A percentile compares a stretch with the other conserved stretches of the same genome.
Evolutionary conservation across 1,139 yeast genomes (phyloP).

Genomic region (Meyerozyma carpophila): DNA sequence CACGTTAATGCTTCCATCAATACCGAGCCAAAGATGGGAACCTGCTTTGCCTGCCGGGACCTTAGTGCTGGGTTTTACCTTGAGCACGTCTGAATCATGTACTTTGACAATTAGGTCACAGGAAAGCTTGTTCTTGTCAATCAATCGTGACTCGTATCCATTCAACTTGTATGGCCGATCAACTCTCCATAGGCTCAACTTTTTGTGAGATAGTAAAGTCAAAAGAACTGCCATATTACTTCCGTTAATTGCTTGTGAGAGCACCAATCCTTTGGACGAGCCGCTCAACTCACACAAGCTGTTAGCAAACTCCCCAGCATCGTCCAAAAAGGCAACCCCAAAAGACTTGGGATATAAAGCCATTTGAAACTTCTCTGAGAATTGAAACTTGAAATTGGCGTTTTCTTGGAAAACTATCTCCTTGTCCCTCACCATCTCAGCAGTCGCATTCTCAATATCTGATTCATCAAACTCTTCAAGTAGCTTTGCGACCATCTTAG

Average conservation of each 20-base stretch:
- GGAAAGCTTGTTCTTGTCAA: conserved; percentile 57
- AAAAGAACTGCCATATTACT: conserved; percentile 54
- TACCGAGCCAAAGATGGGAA: conserved; percentile 67
- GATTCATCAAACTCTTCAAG: conserved; percentile 40
- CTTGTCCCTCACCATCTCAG: conserved; percentile 47
- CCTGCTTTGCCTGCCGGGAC: conserved; percentile 62
- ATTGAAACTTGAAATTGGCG: conserved; percentile 43
- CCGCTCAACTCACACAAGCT: conserved; percentile 31
- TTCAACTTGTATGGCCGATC: conserved; percentile 46
- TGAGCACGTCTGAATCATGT: conserved; percentile 5
- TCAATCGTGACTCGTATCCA: conserved; percentile 58
- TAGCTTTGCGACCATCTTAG: conserved; percentile 36
- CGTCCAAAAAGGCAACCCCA: conserved; percentile 32
- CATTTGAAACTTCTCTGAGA: conserved; percentile 53
- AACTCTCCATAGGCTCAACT: conserved; percentile 42
- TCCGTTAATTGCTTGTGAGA: conserved; percentile 55
- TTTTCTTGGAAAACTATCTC: conserved; percentile 46
- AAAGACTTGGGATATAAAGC: conserved; percentile 37
- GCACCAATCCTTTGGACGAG: conserved; percentile 45
- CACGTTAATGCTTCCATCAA: conserved; percentile 54
- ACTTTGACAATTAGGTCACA: conserved; percentile 49
- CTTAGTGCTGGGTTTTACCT: conserved; percentile 2
- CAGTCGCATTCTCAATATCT: conserved; percentile 44
- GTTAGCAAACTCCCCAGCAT: conserved; percentile 40
- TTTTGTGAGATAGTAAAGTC: conserved; percentile 34